phyloP scores from a whole-genome alignment of 1,284 basidiomycete genomes.

The Rhodotorula sp. region DNA sequence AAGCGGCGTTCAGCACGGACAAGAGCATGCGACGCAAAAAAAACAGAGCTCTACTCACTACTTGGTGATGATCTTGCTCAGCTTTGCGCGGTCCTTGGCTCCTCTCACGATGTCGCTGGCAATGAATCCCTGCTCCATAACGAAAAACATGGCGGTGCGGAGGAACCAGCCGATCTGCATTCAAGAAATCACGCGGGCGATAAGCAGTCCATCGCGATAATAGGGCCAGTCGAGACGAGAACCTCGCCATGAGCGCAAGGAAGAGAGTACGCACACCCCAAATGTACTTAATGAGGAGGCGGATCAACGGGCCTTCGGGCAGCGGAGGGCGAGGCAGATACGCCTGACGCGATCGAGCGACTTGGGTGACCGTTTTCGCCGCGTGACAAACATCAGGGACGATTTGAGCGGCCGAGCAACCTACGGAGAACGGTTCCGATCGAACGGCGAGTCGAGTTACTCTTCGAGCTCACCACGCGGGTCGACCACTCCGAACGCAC shows the following conservation, averaged over 20 bases:
- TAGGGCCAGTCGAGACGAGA: not conserved
- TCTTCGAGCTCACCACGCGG: too few species aligned
- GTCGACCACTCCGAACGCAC: not conserved
- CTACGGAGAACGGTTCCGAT: not conserved
- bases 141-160: constrained; percentile 28
- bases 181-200: too few species aligned
- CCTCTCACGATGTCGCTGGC: constrained; percentile 26
- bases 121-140: constrained; percentile 24
- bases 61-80: constrained; percentile 11
- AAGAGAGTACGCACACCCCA: constrained; percentile 22
- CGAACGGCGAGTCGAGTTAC: not conserved
- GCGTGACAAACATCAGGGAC: constrained; percentile 33
- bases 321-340: constrained; percentile 22
- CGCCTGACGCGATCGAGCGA: constrained; percentile 35
- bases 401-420: constrained; percentile 35
- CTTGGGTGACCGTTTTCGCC: constrained; percentile 26
- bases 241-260: too few species aligned
- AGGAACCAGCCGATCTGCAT: constrained; percentile 31
- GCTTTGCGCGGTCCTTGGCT: constrained; percentile 10
- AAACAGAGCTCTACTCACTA: constrained; percentile 18
- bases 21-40: too few species aligned
- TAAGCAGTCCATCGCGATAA: too few species aligned
- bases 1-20: not conserved
- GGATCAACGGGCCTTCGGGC: constrained; percentile 21
- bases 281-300: constrained; percentile 21